Conservation (phyloP, 164 flowering plant species). For the Houttuynia cordata region DNA sequence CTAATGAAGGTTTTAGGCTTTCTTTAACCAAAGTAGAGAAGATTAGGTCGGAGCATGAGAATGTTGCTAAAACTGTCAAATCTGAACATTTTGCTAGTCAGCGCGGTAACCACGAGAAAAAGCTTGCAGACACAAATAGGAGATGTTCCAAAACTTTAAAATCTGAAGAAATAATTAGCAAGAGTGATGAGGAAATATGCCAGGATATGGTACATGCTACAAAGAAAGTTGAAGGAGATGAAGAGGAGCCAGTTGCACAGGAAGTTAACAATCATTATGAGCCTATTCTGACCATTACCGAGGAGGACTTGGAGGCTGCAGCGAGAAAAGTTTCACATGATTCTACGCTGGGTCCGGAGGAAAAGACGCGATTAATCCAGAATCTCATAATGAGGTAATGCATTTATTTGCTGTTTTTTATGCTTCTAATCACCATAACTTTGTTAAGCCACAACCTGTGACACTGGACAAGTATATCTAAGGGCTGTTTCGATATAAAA, state of each 20-base stretch:
- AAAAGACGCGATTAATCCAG: slow-evolving; percentile 55
- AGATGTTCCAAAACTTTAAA: neutral
- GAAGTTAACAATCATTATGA: slow-evolving; percentile 22
- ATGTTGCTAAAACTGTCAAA: slow-evolving; percentile 6
- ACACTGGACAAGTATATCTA: too few species aligned
- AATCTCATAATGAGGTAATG: slow-evolving; percentile 55
- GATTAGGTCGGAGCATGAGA: slow-evolving; percentile 6
- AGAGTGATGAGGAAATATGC: slow-evolving; percentile 18
- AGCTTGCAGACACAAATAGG: neutral
- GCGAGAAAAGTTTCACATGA: slow-evolving; percentile 55
- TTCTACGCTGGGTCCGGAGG: slow-evolving; percentile 39
- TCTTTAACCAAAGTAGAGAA: slow-evolving; percentile 8
- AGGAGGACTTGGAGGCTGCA: slow-evolving; percentile 56
- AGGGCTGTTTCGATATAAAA: too few species aligned
- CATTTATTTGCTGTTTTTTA: too few species aligned
- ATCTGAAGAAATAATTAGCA: neutral
- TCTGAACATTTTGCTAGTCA: neutral
- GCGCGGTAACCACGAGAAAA: slow-evolving; percentile 7
- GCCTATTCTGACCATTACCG: slow-evolving; percentile 30
- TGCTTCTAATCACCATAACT: too few species aligned
- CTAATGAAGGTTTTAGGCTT: slow-evolving; percentile 21
- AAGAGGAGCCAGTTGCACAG: slow-evolving; percentile 10
- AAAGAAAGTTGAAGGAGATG: slow-evolving; percentile 13
- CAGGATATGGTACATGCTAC: slow-evolving; percentile 7
- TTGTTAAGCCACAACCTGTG: too few species aligned